Evolutionary conservation across 805 yeast genomes (phyloP), one percentile per base, ranked within the genome.

Genomic region (Tetrapisispora iriomotensis): DNA sequence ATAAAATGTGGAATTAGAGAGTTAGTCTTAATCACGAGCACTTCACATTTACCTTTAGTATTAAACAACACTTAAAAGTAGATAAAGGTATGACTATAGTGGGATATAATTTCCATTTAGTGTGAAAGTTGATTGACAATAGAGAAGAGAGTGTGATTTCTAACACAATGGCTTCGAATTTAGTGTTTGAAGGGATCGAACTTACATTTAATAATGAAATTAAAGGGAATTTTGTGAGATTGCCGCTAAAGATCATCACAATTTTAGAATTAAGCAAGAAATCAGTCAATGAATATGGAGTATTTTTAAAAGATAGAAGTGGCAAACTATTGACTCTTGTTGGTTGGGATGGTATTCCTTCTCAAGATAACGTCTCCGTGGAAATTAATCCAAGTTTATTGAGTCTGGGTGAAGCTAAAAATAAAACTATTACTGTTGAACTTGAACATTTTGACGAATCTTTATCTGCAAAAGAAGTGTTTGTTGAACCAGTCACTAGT

Each of bases 401-500:
- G 22, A 28, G 18, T 6, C 33, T 17, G 3, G 24, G 20, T 12
- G 31, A 20, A 8, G 12, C 15, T 12, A 23, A 5, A 23, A 10
- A 9, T 15, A 28, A 21, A 15, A 30, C 29, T 7, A 47, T 48
- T 2, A 41, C 41, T 15, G 29, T 54, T 17, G 28, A 29, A 3
- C 36, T 56, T 13, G 42, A 45, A 20, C 41, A 39, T 10, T 53
- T 44, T 29, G 50, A 41, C 14, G 38, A 36, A 6, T 22, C 34
- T 4, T 35, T 26, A 7, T 36, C 38, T 13, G 75, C 86, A 1
- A 64, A 68, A 6, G 74, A 77, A 3, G 77, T 88, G 3, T 77
- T 74, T 50, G 68, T 90, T 32, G 95, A 84, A 51, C 97, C 97
- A 0, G 61, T 72, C 15, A 70, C 84, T 0, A 59, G 78, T 2